phyloP scores from a whole-genome alignment of 805 yeast species.

The Metschnikowia continentalis region DNA sequence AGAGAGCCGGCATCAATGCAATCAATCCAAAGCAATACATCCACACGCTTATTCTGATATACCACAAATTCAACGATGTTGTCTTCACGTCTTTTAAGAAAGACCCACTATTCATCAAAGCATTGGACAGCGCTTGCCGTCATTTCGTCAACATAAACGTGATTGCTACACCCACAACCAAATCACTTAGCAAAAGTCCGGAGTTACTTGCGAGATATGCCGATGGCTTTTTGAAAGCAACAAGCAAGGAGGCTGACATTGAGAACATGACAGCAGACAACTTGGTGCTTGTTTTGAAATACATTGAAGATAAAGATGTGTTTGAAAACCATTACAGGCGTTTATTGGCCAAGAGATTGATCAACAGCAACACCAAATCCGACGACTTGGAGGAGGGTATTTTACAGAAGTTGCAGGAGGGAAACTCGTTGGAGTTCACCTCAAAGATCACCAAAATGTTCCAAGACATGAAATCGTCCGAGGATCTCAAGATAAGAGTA shows the following conservation, averaged over 20 bases:
- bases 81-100: conserved; percentile 65
- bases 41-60: conserved; percentile 67
- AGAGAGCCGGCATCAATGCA: conserved; percentile 19
- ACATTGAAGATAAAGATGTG: conserved; percentile 89
- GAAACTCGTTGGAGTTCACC: conserved; percentile 88
- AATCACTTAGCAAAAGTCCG: conserved; percentile 73
- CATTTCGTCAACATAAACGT: conserved; percentile 76
- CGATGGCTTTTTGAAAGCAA: conserved; percentile 75
- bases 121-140: conserved; percentile 86
- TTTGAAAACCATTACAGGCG: conserved; percentile 93
- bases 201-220: conserved; percentile 87
- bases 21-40: conserved; percentile 78
- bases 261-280: conserved; percentile 80
- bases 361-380: conserved; percentile 78
- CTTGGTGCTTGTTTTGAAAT: conserved; percentile 80
- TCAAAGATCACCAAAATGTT: conserved; percentile 94
- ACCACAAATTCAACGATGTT: conserved; percentile 60
- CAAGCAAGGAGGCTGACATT: conserved; percentile 63
- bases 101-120: conserved; percentile 75
- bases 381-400: conserved; percentile 83
- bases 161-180: conserved; percentile 66
- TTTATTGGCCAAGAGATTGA: conserved; percentile 80
- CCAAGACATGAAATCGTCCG: conserved; percentile 83
- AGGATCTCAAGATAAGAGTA: conserved; percentile 62
- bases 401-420: conserved; percentile 81